phyloP scores from a whole-genome alignment of 169 alveolate genomes.

The Plasmodium billcollinsi region DNA sequence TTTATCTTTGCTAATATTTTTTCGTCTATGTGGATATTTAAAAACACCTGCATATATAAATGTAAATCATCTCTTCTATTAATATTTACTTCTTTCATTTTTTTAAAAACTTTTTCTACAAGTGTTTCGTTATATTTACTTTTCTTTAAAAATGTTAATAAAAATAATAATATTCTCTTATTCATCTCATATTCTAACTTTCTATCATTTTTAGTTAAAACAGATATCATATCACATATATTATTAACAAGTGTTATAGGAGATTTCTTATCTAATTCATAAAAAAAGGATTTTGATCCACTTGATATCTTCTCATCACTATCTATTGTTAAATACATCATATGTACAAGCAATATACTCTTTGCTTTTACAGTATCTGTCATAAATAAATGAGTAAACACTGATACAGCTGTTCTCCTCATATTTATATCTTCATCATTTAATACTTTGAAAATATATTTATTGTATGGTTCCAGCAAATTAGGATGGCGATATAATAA shows the following conservation, averaged over 20 bases:
- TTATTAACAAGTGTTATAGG: slow-evolving; percentile 59
- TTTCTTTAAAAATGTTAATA: slow-evolving; percentile 57
- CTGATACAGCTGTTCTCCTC: slow-evolving; percentile 85
- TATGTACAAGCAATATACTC: slow-evolving; percentile 80
- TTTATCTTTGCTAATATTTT: slow-evolving; percentile 44
- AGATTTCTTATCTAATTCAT: slow-evolving; percentile 70
- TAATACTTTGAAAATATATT: slow-evolving; percentile 78
- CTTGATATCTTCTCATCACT: slow-evolving; percentile 78
- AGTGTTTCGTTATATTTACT: slow-evolving; percentile 75
- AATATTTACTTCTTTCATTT: slow-evolving; percentile 66
- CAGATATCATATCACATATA: slow-evolving; percentile 71
- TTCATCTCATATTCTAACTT: slow-evolving; percentile 35
- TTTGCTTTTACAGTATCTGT: slow-evolving; percentile 87
- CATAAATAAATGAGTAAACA: slow-evolving; percentile 87
- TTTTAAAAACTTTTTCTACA: slow-evolving; percentile 62
- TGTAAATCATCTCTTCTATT: slow-evolving; percentile 47
- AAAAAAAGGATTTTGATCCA: slow-evolving; percentile 83
- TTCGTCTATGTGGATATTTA: slow-evolving; percentile 73
- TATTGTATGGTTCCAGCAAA: slow-evolving; percentile 86
- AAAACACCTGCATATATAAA: slow-evolving; percentile 59
- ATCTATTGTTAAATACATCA: slow-evolving; percentile 86
- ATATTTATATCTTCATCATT: slow-evolving; percentile 80
- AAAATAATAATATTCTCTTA: slow-evolving; percentile 39
- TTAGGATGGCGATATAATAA: slow-evolving; percentile 86
- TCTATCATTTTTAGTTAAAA: slow-evolving; percentile 49